A percentile compares a stretch with the other conserved stretches of the same genome.
Conservation (phyloP, 169 alveolate genomes). For the Babesia caballi region DNA sequence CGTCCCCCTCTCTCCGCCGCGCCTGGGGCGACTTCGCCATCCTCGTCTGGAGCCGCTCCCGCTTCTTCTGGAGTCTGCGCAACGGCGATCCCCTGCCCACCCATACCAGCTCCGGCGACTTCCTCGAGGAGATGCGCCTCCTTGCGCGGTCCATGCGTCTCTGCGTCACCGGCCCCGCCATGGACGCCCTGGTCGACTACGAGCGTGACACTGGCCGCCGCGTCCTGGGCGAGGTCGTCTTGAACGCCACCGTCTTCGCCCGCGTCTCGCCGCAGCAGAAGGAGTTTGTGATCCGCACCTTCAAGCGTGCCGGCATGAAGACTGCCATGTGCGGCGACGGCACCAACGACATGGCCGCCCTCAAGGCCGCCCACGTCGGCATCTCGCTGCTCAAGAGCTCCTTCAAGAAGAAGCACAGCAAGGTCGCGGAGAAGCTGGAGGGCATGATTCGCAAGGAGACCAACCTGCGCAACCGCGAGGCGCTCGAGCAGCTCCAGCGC, state of each 20-base stretch:
- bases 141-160: conserved; percentile 10
- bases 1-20: neutral
- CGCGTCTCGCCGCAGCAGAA: conserved; percentile 96
- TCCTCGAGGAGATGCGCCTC: conserved; percentile 28
- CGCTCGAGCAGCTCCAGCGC: conserved; percentile 52
- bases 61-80: conserved; percentile 46
- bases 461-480: conserved; percentile 1
- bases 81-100: conserved; percentile 35
- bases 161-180: conserved; percentile 49
- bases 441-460: conserved; percentile 38
- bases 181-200: conserved; percentile 24
- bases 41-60: neutral
- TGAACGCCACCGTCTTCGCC: conserved; percentile 86
- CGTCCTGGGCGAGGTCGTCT: conserved; percentile 58
- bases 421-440: conserved; percentile 36
- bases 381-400: conserved; percentile 88
- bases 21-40: conserved; percentile 49
- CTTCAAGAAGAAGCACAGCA: conserved; percentile 59
- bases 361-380: conserved; percentile 96
- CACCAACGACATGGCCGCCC: conserved; percentile 99
- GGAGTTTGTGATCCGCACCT: conserved; percentile 79
- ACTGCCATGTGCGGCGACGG: conserved; percentile 99
- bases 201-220: conserved; percentile 15
- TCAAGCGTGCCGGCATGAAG: conserved; percentile 79
- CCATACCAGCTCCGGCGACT: neutral